Conservation (phyloP, 1,284 basidiomycete species). For the Marasmius fiardii region DNA sequence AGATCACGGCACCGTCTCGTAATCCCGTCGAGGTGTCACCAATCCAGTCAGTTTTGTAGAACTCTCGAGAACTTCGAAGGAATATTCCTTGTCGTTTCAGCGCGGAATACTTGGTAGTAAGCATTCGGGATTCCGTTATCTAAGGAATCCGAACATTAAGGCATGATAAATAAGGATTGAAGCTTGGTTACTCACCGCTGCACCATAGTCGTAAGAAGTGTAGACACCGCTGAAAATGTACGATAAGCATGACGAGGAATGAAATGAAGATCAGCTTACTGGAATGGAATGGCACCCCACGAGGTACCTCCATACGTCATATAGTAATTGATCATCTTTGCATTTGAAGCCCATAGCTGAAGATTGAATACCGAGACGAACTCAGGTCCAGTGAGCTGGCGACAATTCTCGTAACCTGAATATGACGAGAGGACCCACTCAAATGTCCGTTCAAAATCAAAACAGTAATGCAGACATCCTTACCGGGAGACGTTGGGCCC, state of each 20-base stretch:
- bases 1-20: slow-evolving; percentile 34
- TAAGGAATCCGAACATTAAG: slow-evolving; percentile 17
- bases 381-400: slow-evolving; percentile 59
- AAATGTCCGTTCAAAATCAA: no score
- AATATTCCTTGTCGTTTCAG: slow-evolving; percentile 75
- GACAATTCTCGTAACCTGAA: slow-evolving; percentile 42
- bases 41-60: slow-evolving; percentile 74
- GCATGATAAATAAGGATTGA: no score
- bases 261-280: slow-evolving; percentile 26
- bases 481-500: slow-evolving; percentile 63
- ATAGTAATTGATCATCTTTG: slow-evolving; percentile 74
- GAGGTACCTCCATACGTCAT: slow-evolving; percentile 72
- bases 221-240: slow-evolving; percentile 41
- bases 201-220: slow-evolving; percentile 69
- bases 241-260: neutral
- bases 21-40: slow-evolving; percentile 55
- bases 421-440: no score
- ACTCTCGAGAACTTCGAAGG: slow-evolving; percentile 68
- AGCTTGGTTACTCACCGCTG: slow-evolving; percentile 32
- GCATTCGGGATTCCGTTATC: slow-evolving; percentile 66
- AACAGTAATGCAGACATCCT: neutral
- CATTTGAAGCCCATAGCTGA: slow-evolving; percentile 73
- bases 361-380: slow-evolving; percentile 77
- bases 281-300: slow-evolving; percentile 75
- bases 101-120: slow-evolving; percentile 69